Conservation (phyloP, 2,329 filamentous ascomycete species). For the Blastomyces emzantsi region DNA sequence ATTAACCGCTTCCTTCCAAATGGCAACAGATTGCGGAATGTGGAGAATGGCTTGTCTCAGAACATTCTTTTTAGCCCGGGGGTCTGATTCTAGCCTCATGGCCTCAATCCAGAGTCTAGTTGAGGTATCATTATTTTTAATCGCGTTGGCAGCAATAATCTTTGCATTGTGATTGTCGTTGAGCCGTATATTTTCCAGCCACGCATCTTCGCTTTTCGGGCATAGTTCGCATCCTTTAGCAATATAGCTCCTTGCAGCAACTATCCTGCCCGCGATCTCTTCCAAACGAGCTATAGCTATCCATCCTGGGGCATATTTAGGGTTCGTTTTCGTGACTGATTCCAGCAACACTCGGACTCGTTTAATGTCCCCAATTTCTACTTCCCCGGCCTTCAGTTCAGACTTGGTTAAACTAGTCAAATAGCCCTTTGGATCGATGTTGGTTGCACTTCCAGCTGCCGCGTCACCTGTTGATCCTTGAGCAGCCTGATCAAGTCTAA, state of each 20-base stretch:
- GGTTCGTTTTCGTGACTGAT: conserved; percentile 95
- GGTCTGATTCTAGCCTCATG: conserved; percentile 79
- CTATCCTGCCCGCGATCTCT: conserved; percentile 83
- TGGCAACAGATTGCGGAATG: conserved; percentile 82
- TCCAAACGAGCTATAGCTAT: conserved; percentile 89
- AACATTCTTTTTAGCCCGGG: conserved; percentile 82
- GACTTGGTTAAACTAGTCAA: conserved; percentile 83
- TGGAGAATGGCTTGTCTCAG: conserved; percentile 85
- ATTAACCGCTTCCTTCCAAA: conserved; percentile 99
- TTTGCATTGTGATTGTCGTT: conserved; percentile 92
- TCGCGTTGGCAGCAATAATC: conserved; percentile 86
- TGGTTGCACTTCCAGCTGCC: conserved; percentile 70
- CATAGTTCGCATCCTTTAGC: conserved; percentile 81
- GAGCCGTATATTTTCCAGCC: conserved; percentile 90
- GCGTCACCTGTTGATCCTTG: conserved; percentile 60
- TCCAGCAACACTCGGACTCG: conserved; percentile 86
- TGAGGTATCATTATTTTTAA: conserved; percentile 81
- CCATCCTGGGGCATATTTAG: conserved; percentile 89
- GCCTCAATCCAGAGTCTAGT: conserved; percentile 91
- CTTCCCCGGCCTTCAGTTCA: conserved; percentile 66
- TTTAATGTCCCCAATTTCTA: conserved; percentile 89
- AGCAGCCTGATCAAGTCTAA: conserved; percentile 84
- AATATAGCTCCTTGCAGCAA: conserved; percentile 80
- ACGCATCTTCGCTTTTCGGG: conserved; percentile 88
- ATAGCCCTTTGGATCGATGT: conserved; percentile 91